Evolutionary conservation across 2,329 filamentous ascomycete genomes (phyloP).

Genomic region (Amylocarpus encephaloides): DNA sequence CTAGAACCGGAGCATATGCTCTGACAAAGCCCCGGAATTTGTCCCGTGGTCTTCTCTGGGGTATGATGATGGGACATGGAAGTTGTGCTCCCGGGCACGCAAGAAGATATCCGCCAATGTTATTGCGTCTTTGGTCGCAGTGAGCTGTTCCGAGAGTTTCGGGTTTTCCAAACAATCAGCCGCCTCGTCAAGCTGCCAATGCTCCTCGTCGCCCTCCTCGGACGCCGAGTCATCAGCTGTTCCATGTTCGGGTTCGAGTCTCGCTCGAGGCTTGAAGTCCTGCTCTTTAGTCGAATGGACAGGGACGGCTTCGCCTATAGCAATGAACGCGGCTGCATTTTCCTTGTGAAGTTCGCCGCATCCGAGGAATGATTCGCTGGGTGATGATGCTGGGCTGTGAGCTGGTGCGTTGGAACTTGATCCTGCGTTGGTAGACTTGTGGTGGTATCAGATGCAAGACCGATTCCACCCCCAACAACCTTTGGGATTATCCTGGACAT

Average conservation of each 20-base stretch:
- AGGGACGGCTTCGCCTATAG: no score
- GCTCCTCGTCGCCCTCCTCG: constrained; percentile 23
- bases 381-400: not conserved
- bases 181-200: constrained; percentile 26
- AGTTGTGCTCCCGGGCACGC: constrained; percentile 20
- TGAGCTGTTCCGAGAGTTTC: constrained; percentile 1
- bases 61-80: constrained; percentile 41
- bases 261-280: not conserved
- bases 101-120: constrained; percentile 18
- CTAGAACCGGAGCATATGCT: constrained; percentile 45
- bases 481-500: constrained; percentile 11
- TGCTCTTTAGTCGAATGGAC: not conserved
- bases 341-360: no score
- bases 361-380: not conserved
- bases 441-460: constrained; percentile 23
- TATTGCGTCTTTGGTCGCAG: constrained; percentile 1
- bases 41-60: constrained; percentile 44
- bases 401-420: not conserved
- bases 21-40: constrained; percentile 45
- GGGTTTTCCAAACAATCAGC: not conserved
- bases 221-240: not conserved
- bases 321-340: not conserved
- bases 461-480: constrained; percentile 24
- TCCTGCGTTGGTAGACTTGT: not conserved
- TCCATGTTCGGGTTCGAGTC: not conserved